Base-by-base conservation (phyloP, 2,329 filamentous ascomycete species). In the Aspergillus phoenicis region DNA sequence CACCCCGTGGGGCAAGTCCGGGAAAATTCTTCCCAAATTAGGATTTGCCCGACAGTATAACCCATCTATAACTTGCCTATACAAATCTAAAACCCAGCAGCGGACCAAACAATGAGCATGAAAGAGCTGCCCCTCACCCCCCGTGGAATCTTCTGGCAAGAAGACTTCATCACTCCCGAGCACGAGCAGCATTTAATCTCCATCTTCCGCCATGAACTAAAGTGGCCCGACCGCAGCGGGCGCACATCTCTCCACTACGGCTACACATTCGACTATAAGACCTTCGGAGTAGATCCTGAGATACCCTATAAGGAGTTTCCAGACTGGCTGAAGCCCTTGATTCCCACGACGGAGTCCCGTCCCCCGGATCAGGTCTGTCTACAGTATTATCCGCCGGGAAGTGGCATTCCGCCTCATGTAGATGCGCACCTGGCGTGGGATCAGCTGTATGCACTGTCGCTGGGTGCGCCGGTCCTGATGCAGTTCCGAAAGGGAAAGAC, bases 341-440 rank as follows among this genome's bases (percentile, higher is more conserved):
- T 85, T 3, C 80, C 83, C 0, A 71, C 68, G 2, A 72, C 76
- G 0, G 82, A 83, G 60, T 64, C 64, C 1, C 76, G 80, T 0
- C 77, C 76, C 0, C 83, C 84, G 0, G 84, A 86, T 55, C 85
- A 87, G 68, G 84, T 87, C 64, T 87, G 84, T 64, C 73, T 86
- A 15, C 85, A 87, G 72, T 82, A 86, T 68, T 87, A 87, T 67
- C 82, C 85, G 0, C 85, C 85, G 0, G 85, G 85, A 5, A 77
- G 82, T 0, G 85, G 85, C 1, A 87, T 87, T 65, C 85, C 85
- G 8, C 85, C 85, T 0, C 85, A 87, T 66, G 84, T 84, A 57
- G 85, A 87, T 71, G 85, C 85, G 3, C 85, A 87, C 70, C 77
- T 74, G 53, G 73, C 78, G 8, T 83, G 72, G 59, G 74, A 76